phyloP scores from a whole-genome alignment of 1,284 basidiomycete genomes.

The Afroboletus lepidellus region DNA sequence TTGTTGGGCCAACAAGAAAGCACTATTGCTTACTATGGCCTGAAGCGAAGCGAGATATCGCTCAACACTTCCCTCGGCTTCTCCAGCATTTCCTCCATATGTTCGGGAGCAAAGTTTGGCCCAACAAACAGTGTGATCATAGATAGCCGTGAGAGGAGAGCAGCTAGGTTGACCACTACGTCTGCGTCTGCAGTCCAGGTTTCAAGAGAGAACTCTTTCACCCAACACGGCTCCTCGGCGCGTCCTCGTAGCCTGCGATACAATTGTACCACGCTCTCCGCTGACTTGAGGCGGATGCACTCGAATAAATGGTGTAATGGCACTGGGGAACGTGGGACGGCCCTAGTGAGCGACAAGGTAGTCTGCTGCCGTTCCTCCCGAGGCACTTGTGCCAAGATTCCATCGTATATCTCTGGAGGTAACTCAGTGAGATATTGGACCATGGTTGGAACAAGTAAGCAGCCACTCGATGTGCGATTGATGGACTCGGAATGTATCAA shows the following conservation, averaged over 20 bases:
- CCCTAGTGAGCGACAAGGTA: slow-evolving; percentile 51
- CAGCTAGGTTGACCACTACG: slow-evolving; percentile 55
- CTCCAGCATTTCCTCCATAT: slow-evolving; percentile 57
- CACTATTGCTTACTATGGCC: slow-evolving; percentile 58
- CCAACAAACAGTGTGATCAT: slow-evolving; percentile 53
- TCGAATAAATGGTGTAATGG: slow-evolving; percentile 52
- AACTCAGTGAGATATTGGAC: slow-evolving; percentile 33
- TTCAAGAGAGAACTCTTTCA: slow-evolving; percentile 50
- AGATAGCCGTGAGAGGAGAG: slow-evolving; percentile 46
- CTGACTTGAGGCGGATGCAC: slow-evolving; percentile 43
- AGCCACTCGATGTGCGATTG: too few relatives aligned
- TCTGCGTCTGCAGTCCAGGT: slow-evolving; percentile 64
- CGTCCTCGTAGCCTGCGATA: slow-evolving; percentile 47
- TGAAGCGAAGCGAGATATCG: slow-evolving; percentile 56
- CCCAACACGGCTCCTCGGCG: slow-evolving; percentile 34
- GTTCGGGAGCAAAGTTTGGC: slow-evolving; percentile 63
- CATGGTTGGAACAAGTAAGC: too few relatives aligned
- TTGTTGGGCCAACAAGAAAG: neutral
- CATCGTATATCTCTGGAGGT: slow-evolving; percentile 60
- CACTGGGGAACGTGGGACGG: slow-evolving; percentile 54
- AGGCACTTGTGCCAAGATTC: slow-evolving; percentile 49
- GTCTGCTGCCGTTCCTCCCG: slow-evolving; percentile 40
- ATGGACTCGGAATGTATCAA: too few relatives aligned
- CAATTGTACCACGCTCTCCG: slow-evolving; percentile 47
- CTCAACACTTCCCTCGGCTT: slow-evolving; percentile 39